These are phyloP conservation scores for Apophysomyces ossiformis DNA, from an alignment of 371 early-diverging fungal genomes.

Conservation along the genomic window DNA sequence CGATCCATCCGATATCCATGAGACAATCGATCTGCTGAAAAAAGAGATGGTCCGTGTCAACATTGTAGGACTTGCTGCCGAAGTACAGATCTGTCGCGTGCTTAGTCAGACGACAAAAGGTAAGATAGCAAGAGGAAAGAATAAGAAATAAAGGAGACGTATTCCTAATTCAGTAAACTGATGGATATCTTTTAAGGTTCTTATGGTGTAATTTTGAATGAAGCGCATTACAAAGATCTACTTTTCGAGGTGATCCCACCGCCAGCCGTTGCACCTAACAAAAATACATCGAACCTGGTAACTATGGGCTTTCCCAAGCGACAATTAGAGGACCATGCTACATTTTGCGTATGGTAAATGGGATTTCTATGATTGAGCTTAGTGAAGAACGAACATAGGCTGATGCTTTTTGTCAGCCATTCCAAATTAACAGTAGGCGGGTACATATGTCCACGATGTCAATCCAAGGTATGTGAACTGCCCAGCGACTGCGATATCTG, in stretches of 20 bases:
- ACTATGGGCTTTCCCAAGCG: conserved; percentile 93
- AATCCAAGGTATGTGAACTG: conserved; percentile 83
- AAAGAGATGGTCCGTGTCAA: conserved; percentile 78
- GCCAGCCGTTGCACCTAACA: conserved; percentile 72
- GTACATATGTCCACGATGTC: conserved; percentile 89
- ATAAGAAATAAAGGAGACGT: background rate
- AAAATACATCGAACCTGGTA: conserved; percentile 71
- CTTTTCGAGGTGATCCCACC: conserved; percentile 84
- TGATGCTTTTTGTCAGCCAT: conserved; percentile 61
- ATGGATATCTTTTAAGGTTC: conserved; percentile 52
- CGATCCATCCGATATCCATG: conserved; percentile 90
- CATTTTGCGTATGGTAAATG: conserved; percentile 84
- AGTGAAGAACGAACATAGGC: background rate
- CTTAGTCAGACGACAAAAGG: conserved; percentile 81
- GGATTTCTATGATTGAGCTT: background rate
- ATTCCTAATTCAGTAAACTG: background rate
- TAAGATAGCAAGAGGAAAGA: conserved; percentile 20
- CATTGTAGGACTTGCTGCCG: conserved; percentile 88
- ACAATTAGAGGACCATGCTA: conserved; percentile 59
- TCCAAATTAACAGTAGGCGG: conserved; percentile 77
- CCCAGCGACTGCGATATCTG: conserved; percentile 97
- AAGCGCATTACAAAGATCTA: conserved; percentile 78
- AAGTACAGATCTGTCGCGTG: conserved; percentile 83
- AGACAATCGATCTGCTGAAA: conserved; percentile 74
- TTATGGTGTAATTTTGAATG: conserved; percentile 87